Evolutionary conservation across 495 filamentous ascomycete genomes (phyloP).

Genomic region (Lepraria neglecta): DNA sequence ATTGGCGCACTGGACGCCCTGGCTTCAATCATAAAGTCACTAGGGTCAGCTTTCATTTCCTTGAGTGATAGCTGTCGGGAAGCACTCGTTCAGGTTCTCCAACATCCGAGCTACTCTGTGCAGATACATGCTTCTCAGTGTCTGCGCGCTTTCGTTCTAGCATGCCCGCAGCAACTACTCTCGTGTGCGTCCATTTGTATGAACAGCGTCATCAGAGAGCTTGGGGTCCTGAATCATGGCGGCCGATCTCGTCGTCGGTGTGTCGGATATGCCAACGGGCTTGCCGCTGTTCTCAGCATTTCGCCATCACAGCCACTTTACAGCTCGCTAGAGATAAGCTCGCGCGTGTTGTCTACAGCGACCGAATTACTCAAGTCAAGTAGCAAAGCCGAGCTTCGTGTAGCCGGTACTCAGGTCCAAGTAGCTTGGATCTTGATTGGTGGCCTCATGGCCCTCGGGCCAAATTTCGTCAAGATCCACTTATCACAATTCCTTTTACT

Average conservation of each 20-base stretch:
- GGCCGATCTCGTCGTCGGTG: conserved; percentile 78
- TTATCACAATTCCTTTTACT: conserved; percentile 89
- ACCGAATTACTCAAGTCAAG: conserved; percentile 90
- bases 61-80: conserved; percentile 79
- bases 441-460: conserved; percentile 90
- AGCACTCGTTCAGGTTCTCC: conserved; percentile 80
- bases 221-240: conserved; percentile 66
- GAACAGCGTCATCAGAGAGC: conserved; percentile 87
- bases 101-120: conserved; percentile 94
- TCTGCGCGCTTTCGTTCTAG: conserved; percentile 77
- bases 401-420: conserved; percentile 91
- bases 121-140: conserved; percentile 83
- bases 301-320: conserved; percentile 83
- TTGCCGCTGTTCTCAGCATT: conserved; percentile 86
- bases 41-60: conserved; percentile 72
- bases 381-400: conserved; percentile 81
- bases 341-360: conserved; percentile 81
- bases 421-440: conserved; percentile 97
- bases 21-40: conserved; percentile 65
- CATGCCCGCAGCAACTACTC: conserved; percentile 84
- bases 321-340: conserved; percentile 91
- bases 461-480: conserved; percentile 98
- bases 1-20: conserved; percentile 74
- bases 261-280: conserved; percentile 86
- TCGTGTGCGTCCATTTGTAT: conserved; percentile 91